A percentile compares a stretch with the other conserved stretches of the same genome.
Evolutionary conservation across 208 protist genomes (phyloP).

Genomic region (Trypanosoma congolense): DNA sequence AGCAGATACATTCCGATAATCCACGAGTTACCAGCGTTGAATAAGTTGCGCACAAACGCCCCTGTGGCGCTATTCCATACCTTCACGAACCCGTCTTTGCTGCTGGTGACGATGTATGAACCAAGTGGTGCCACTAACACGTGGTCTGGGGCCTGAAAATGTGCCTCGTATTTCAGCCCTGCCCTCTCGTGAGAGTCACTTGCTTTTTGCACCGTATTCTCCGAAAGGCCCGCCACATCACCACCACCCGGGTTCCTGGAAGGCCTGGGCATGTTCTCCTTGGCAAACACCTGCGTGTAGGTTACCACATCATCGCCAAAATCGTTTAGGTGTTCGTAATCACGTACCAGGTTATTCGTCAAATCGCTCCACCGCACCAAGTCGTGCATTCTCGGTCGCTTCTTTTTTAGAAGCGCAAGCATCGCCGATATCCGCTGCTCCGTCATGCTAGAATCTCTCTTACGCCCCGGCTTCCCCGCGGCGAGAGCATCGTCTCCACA

Average conservation of each 20-base stretch:
- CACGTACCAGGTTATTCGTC: constrained; percentile 73
- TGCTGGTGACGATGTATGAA: constrained; percentile 51
- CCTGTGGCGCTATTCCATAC: constrained; percentile 60
- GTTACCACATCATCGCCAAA: constrained; percentile 14
- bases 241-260: constrained; percentile 8
- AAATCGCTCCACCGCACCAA: constrained; percentile 81
- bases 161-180: constrained; percentile 37
- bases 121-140: constrained; percentile 39
- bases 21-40: constrained; percentile 67
- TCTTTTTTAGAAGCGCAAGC: not conserved
- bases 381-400: constrained; percentile 8
- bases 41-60: constrained; percentile 51
- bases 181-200: constrained; percentile 34
- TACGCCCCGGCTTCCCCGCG: not conserved
- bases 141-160: constrained; percentile 59
- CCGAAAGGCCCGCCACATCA: constrained; percentile 6
- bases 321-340: constrained; percentile 25
- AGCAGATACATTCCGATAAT: constrained; percentile 71
- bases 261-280: not conserved
- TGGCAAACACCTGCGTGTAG: constrained; percentile 7
- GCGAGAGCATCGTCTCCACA: not conserved
- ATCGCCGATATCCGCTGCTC: not conserved
- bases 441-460: not conserved
- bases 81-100: constrained; percentile 80
- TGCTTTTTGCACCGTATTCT: constrained; percentile 7